Base-by-base conservation (phyloP, 2,329 filamentous ascomycete species). In the Scytalidium lignicola region DNA sequence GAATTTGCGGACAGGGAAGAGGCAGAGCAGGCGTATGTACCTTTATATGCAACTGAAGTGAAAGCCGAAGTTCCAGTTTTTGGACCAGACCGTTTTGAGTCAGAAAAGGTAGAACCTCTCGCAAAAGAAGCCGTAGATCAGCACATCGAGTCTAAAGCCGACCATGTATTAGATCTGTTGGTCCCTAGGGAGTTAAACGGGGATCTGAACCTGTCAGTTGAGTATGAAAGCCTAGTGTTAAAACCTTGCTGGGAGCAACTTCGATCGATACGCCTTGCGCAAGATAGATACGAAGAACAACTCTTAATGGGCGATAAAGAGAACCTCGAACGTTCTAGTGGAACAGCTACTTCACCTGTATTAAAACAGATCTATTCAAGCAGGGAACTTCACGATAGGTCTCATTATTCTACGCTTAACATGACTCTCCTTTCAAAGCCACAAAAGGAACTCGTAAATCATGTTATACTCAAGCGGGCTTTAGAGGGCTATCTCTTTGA, bases 401-500 rank as follows among this genome's bases (percentile, higher is more conserved):
- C 51, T 70, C 72, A 41, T 63, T 82, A 18, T 66, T 82, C 70
- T n/a, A 49, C 49, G 9, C 28, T 46, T n/a, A 40, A 49, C 29
- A 22, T 46, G 29, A 39, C 43, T 22, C 46, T 51, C 21, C 42
- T 48, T 13, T 41, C 46, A 4, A 59, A 59, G 32, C 9, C 49
- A 17, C 45, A 50, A 12, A 47, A 48, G 13, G 48, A 61, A 9
- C 39, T 57, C 3, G 43, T 60, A 13, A 57, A 84, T 52, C 76
- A 84, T 52, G 65, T 72, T 3, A 82, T 83, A 73, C 66, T 85
- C 9, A 66, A 80, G 32, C 77, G 82, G 15, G 79, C 80, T 7
- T 78, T 78, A 53, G 79, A 82, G 56, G 76, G 73, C 48, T 86
- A 85, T 53, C 67, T 85, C 0, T 83, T 85, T 52, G 73, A 90